phyloP scores from a whole-genome alignment of 495 filamentous ascomycete species.

The Xylaria castorea region DNA sequence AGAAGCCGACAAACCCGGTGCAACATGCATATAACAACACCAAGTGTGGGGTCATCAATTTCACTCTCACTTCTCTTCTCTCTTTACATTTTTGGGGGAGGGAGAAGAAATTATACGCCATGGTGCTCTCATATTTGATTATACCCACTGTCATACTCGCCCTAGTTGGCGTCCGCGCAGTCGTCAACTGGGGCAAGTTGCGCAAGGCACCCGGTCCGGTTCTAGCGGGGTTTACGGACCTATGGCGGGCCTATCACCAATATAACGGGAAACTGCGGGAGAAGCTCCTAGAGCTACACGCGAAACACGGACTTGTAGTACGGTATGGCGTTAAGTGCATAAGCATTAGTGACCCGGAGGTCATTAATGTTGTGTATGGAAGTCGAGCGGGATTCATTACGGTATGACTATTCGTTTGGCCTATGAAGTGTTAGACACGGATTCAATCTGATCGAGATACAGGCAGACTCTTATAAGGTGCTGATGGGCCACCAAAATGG shows the following conservation, averaged over 20 bases:
- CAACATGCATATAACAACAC: background rate
- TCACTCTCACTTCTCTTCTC: background rate
- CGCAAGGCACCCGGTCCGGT: constrained; percentile 39
- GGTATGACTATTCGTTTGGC: constrained; percentile 20
- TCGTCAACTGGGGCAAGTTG: constrained; percentile 33
- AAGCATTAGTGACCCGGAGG: constrained; percentile 40
- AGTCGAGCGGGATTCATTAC: constrained; percentile 39
- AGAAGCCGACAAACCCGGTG: background rate
- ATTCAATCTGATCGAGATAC: background rate
- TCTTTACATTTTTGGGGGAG: background rate
- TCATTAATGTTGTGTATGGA: constrained; percentile 39
- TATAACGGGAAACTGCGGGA: constrained; percentile 32
- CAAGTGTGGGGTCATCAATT: background rate
- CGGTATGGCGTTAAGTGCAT: constrained; percentile 40
- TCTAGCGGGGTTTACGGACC: constrained; percentile 35
- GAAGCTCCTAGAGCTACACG: constrained; percentile 36
- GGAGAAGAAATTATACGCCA: background rate
- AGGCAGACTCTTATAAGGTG: constrained; percentile 35
- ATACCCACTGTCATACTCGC: constrained; percentile 4
- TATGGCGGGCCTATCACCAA: constrained; percentile 40
- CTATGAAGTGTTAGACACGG: background rate
- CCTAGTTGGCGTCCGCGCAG: constrained; percentile 18
- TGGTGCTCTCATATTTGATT: constrained; percentile 2
- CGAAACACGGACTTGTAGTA: constrained; percentile 36
- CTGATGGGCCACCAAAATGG: constrained; percentile 34